Conservation (phyloP, 2,329 filamentous ascomycete species). For the Botrytis sinoallii region DNA sequence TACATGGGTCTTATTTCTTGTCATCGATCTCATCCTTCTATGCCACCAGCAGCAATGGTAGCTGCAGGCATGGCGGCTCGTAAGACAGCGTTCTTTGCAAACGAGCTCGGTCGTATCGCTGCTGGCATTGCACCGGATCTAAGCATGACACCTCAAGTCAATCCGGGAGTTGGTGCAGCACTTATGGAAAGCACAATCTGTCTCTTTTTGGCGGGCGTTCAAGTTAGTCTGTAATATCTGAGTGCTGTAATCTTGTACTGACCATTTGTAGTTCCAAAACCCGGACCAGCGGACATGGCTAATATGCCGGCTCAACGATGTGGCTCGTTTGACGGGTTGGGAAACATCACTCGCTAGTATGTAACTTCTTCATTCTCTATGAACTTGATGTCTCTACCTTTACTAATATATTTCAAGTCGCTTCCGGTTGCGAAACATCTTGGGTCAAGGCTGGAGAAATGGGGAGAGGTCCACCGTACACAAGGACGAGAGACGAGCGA, state of each 20-base stretch:
- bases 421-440: conserved; percentile 75
- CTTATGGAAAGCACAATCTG: conserved; percentile 80
- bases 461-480: conserved; percentile 74
- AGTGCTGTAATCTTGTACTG: not conserved
- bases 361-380: not conserved
- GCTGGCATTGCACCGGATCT: conserved; percentile 61
- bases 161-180: conserved; percentile 73
- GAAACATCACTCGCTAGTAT: conserved; percentile 68
- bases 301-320: conserved; percentile 68
- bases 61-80: conserved; percentile 75
- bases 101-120: conserved; percentile 74
- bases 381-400: not conserved
- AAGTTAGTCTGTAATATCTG: conserved; percentile 45
- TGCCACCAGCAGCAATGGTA: conserved; percentile 84
- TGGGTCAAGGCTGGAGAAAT: conserved; percentile 75
- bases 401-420: conserved; percentile 45
- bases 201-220: conserved; percentile 81
- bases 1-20: conserved; percentile 81
- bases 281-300: conserved; percentile 73
- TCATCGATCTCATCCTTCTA: conserved; percentile 78
- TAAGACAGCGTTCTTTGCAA: conserved; percentile 68
- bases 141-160: conserved; percentile 53
- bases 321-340: conserved; percentile 82
- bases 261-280: conserved; percentile 61
- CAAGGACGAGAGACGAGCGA: conserved; percentile 44